Conservation (phyloP, 768 basidiomycete species). For the Podaxis sp. region DNA sequence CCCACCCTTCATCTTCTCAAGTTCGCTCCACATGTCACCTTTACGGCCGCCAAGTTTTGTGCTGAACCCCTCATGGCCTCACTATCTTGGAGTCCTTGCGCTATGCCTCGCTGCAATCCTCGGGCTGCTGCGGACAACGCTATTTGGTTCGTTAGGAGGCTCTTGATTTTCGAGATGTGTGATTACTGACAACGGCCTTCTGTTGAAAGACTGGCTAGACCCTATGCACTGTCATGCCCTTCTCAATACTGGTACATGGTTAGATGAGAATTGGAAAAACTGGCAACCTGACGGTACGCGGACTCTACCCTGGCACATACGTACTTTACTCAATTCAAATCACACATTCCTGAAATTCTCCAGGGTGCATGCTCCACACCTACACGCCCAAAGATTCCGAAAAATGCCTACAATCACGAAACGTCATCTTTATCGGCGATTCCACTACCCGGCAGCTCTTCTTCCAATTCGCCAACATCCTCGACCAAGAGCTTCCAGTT, state of each 20-base stretch:
- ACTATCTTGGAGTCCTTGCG: constrained; percentile 42
- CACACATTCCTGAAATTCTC: background rate
- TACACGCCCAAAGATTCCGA: constrained; percentile 58
- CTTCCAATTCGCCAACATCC: constrained; percentile 64
- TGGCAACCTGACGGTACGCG: constrained; percentile 88
- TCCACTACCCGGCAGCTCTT: constrained; percentile 80
- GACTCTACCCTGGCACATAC: background rate
- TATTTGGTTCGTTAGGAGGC: constrained; percentile 41
- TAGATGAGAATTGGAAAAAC: constrained; percentile 61
- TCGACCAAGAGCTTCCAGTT: constrained; percentile 58
- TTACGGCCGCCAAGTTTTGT: constrained; percentile 23
- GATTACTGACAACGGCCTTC: constrained; percentile 1
- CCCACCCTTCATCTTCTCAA: background rate
- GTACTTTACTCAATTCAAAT: background rate
- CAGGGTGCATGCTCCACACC: constrained; percentile 79
- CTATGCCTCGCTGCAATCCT: constrained; percentile 39
- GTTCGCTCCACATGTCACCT: constrained; percentile 19
- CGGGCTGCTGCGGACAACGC: constrained; percentile 41
- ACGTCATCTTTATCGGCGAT: constrained; percentile 81
- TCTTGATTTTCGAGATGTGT: background rate
- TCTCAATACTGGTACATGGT: constrained; percentile 74
- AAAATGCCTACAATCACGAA: constrained; percentile 56
- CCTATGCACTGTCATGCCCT: constrained; percentile 72
- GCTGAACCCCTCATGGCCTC: constrained; percentile 50
- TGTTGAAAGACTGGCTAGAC: constrained; percentile 62